Evolutionary conservation across 768 basidiomycete genomes (phyloP), one percentile per base, ranked within the genome.

Genomic region (Boletus edulis): DNA sequence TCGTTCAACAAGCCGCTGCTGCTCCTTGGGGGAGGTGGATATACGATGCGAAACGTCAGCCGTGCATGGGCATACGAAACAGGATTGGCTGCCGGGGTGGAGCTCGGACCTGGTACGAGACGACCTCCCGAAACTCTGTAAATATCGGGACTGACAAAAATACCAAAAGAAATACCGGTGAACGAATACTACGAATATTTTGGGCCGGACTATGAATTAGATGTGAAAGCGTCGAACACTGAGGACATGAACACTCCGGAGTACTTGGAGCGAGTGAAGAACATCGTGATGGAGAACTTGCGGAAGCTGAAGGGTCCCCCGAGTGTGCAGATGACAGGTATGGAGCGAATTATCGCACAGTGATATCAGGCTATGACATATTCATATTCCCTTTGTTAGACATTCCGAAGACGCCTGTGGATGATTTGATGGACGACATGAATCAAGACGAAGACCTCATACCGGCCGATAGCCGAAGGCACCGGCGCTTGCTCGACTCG

Each of bases 131-230:
- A 9, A 49, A 46, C n/a, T 48, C 29, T 0, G 20, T 11, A 8
- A 15, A 51, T n/a, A 1, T 11, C 37, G 5, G 34, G 49, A 49
- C 60, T 60, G 42, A 62, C 54, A 13, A 24, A 27, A 8, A 20
- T n/a, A 10, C 49, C 5, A 32, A n/a, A 64, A 95, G 96, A 92
- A 67, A 96, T 99, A 51, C 97, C 97, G 3, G 88, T 95, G 59
- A 99, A 98, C 66, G 97, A 99, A 73, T 99, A 98, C 74, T 98
- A 95, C 67, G 96, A 98, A 67, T 98, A 98, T 72, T 98, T 98
- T 70, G 97, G 97, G 1, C 97, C 97, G 3, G 93, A 96, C 65
- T 98, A 98, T 66, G 85, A 94, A 68, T 81, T 99, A 32, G 93
- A 99, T 67, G 97, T 99, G 29, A 91, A 88, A 64, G 76, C 93